These are phyloP conservation scores for Closterium sp. DNA, from an alignment of 139 green algal species.

Conservation along the genomic window DNA sequence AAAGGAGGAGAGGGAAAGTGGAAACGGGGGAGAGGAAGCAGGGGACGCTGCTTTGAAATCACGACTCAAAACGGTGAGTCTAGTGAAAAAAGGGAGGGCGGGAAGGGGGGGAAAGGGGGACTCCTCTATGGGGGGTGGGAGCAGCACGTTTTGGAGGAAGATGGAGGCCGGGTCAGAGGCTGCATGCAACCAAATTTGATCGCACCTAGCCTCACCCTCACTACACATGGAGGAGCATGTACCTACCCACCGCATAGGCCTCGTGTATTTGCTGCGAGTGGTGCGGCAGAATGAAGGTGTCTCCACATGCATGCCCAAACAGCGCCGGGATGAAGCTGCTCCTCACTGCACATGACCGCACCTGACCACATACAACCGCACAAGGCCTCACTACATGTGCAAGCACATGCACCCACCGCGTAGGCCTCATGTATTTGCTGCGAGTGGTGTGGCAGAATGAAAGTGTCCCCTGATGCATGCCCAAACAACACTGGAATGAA, in stretches of 20 bases:
- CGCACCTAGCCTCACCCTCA: too few relatives aligned
- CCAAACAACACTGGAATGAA: constrained; percentile 90
- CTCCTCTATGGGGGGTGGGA: constrained; percentile 28
- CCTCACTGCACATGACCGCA: not conserved
- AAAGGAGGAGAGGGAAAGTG: not conserved
- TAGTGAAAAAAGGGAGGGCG: not conserved
- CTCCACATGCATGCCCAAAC: not conserved
- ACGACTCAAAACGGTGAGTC: too few relatives aligned
- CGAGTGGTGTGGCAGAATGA: constrained; percentile 75
- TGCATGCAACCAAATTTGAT: too few relatives aligned
- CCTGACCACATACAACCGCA: not conserved
- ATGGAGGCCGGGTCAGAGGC: constrained; percentile 54
- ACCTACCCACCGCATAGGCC: too few relatives aligned
- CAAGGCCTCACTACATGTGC: not conserved
- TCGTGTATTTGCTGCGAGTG: too few relatives aligned
- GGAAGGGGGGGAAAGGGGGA: not conserved
- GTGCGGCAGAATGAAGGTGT: too few relatives aligned
- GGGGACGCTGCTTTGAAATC: too few relatives aligned
- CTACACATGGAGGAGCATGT: too few relatives aligned
- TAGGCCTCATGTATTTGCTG: constrained; percentile 42
- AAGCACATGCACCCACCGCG: not conserved
- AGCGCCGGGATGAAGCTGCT: not conserved
- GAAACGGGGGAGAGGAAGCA: not conserved
- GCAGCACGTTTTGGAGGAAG: constrained; percentile 82
- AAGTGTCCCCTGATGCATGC: constrained; percentile 79